phyloP scores from a whole-genome alignment of 139 green algal genomes.

The Chlorokybus atmophyticus region DNA sequence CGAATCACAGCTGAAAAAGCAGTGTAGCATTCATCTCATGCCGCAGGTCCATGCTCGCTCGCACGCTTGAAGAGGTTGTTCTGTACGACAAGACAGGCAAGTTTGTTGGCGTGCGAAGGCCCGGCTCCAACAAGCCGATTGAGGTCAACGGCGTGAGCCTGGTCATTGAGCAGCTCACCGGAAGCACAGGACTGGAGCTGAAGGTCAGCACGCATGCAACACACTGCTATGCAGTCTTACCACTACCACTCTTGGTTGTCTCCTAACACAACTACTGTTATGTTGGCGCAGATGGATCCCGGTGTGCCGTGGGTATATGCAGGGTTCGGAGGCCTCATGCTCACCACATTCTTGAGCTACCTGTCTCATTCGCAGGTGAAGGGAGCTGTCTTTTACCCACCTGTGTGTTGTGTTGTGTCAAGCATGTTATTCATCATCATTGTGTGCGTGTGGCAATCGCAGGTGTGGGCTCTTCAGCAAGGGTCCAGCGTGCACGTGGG shows the following conservation, averaged over 20 bases:
- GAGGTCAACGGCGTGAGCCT: conserved; percentile 68
- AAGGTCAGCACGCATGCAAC: no score
- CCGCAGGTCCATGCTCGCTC: conserved; percentile 57
- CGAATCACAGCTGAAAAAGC: no score
- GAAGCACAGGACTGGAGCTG: conserved; percentile 20
- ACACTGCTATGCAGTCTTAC: no score
- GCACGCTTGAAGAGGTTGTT: conserved; percentile 73
- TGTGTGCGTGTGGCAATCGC: no score
- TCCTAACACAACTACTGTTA: no score
- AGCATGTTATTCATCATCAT: neutral
- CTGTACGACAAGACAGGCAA: conserved; percentile 77
- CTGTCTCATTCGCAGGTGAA: conserved; percentile 76
- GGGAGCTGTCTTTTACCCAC: neutral
- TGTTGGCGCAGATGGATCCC: conserved; percentile 77
- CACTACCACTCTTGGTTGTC: no score
- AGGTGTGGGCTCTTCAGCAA: conserved; percentile 55
- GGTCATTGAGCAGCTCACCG: conserved; percentile 45
- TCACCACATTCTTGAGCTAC: conserved; percentile 87
- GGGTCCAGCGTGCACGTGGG: conserved; percentile 53
- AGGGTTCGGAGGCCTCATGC: conserved; percentile 74
- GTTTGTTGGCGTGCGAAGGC: conserved; percentile 84
- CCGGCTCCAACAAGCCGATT: conserved; percentile 66
- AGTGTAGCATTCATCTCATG: neutral
- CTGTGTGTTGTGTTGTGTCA: neutral
- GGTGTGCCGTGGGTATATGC: conserved; percentile 92